Evolutionary conservation across 768 basidiomycete genomes (phyloP).

Genomic region (Auricularia auricula-judae): DNA sequence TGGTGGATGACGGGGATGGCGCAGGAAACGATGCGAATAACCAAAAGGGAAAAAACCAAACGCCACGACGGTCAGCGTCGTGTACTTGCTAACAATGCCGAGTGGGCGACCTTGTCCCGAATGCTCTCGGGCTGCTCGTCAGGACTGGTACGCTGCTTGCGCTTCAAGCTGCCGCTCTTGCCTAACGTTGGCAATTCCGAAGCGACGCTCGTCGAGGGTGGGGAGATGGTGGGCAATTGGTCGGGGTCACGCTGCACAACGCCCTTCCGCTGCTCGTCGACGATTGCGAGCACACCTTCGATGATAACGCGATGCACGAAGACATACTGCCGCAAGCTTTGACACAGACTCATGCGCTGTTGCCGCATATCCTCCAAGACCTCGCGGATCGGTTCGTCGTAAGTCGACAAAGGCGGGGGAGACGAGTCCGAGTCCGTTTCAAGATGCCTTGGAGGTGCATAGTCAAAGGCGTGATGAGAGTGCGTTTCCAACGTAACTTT

Average conservation of each 20-base stretch:
- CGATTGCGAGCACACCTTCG: constrained; percentile 65
- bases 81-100: not conserved
- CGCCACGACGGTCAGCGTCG: not conserved
- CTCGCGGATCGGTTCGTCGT: constrained; percentile 67
- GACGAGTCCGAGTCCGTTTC: constrained; percentile 29
- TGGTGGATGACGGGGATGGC: not conserved
- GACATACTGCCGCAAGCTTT: constrained; percentile 88
- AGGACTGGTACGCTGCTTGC: not conserved
- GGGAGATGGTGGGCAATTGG: not conserved
- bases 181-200: not conserved
- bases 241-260: not conserved
- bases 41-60: not conserved
- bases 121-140: not conserved
- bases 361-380: constrained; percentile 90
- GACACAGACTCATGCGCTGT: constrained; percentile 94
- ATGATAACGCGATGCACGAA: constrained; percentile 84
- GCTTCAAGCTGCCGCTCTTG: not conserved
- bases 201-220: not conserved
- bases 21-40: not conserved
- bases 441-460: constrained; percentile 50
- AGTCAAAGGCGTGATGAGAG: constrained; percentile 30
- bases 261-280: constrained; percentile 52
- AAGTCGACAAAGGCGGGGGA: constrained; percentile 50
- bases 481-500: constrained; percentile 2
- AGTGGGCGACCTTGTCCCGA: not conserved